Conservation (phyloP, 352 stramenopile genomes). For the Albugo laibachii region DNA sequence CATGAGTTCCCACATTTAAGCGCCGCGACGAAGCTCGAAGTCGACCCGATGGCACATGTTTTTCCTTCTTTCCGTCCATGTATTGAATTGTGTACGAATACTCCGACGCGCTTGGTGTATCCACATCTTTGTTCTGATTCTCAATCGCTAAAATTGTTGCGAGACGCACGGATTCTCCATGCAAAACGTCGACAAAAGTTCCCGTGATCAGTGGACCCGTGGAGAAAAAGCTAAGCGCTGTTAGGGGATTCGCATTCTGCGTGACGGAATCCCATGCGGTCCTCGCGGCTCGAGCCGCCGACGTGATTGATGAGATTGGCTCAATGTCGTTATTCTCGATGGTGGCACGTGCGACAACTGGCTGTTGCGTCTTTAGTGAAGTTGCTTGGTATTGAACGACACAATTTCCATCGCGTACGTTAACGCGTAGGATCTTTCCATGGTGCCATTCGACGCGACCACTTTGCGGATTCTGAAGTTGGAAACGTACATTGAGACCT, state of each 20-base stretch:
- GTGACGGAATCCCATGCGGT: too few relatives aligned
- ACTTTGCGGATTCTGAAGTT: constrained; percentile 10
- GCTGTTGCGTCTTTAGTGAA: constrained; percentile 15
- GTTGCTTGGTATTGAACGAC: constrained; percentile 18
- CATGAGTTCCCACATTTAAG: constrained; percentile 34
- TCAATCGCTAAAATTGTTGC: constrained; percentile 23
- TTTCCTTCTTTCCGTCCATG: constrained; percentile 34
- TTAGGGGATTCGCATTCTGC: not conserved
- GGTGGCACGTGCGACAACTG: constrained; percentile 3
- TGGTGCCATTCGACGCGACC: constrained; percentile 17
- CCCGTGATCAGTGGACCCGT: constrained; percentile 5
- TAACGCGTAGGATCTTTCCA: constrained; percentile 23
- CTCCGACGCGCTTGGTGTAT: too few relatives aligned
- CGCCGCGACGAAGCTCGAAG: constrained; percentile 32
- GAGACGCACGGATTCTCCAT: constrained; percentile 21
- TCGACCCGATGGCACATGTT: constrained; percentile 22
- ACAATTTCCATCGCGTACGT: constrained; percentile 19
- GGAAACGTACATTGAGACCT: constrained; percentile 33
- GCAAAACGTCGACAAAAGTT: constrained; percentile 28
- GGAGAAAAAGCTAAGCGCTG: constrained; percentile 14
- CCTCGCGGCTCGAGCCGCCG: constrained; percentile 5
- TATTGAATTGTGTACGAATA: constrained; percentile 27
- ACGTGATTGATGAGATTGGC: constrained; percentile 4
- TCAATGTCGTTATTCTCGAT: constrained; percentile 31
- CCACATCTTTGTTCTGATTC: constrained; percentile 10